Percentiles rank a stretch among this genome's conserved stretches.
Evolutionary conservation across 768 basidiomycete species (phyloP).

Genomic region (Naganishia friedmannii): DNA sequence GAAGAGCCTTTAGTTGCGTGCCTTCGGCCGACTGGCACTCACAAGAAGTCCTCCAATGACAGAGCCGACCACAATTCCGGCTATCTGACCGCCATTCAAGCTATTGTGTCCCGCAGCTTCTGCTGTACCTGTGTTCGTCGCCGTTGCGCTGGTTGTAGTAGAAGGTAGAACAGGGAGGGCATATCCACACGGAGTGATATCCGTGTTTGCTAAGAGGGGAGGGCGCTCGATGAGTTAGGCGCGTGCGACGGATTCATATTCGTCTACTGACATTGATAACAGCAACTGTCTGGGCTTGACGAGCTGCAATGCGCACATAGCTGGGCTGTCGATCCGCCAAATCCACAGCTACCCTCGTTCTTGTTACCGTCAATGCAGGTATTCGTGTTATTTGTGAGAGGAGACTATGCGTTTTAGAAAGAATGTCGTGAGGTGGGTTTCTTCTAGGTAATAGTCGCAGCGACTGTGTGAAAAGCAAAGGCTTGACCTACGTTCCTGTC

Average conservation of each 20-base stretch:
- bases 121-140: constrained; percentile 27
- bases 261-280: constrained; percentile 38
- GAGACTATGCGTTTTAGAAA: not conserved
- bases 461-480: not conserved
- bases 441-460: no score
- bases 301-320: constrained; percentile 43
- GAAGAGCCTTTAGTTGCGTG: not conserved
- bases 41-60: constrained; percentile 47
- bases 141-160: constrained; percentile 21
- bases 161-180: constrained; percentile 32
- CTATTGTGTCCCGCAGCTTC: not conserved
- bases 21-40: constrained; percentile 27
- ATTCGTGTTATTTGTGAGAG: constrained; percentile 39
- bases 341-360: constrained; percentile 49
- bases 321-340: constrained; percentile 35
- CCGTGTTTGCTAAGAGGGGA: constrained; percentile 33
- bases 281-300: constrained; percentile 42
- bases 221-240: not conserved
- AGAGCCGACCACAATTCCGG: constrained; percentile 46
- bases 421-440: no score
- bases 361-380: constrained; percentile 43
- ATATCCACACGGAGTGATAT: constrained; percentile 44
- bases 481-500: constrained; percentile 38
- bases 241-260: not conserved
- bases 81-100: constrained; percentile 41